phyloP scores from a whole-genome alignment of 2,329 filamentous ascomycete genomes.

The Phialophora expanda region DNA sequence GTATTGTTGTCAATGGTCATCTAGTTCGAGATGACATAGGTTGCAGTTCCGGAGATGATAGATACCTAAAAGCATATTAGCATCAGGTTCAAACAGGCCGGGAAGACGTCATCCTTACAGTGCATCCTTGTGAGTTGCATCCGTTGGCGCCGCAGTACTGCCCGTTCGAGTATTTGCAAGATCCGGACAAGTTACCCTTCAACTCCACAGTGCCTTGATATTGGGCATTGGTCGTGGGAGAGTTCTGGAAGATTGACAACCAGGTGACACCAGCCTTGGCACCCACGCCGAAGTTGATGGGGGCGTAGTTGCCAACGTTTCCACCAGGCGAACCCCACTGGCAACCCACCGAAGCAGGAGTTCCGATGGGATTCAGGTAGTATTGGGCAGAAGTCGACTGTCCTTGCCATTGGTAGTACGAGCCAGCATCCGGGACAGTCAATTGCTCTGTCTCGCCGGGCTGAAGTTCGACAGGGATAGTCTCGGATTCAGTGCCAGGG shows the following conservation, averaged over 20 bases:
- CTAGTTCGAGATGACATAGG: constrained; percentile 51
- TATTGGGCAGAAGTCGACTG: constrained; percentile 86
- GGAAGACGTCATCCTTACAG: constrained; percentile 64
- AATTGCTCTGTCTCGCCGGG: constrained; percentile 67
- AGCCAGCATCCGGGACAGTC: constrained; percentile 73
- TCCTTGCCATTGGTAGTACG: constrained; percentile 79
- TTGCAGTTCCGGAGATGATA: constrained; percentile 56
- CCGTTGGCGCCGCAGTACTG: constrained; percentile 61
- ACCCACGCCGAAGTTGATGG: constrained; percentile 83
- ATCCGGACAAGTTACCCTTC: constrained; percentile 65
- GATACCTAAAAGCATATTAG: constrained; percentile 49
- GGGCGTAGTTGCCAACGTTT: constrained; percentile 79
- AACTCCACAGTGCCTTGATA: constrained; percentile 84
- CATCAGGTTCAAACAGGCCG: constrained; percentile 1
- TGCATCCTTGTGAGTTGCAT: constrained; percentile 71
- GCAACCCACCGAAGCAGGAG: constrained; percentile 71
- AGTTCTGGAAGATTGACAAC: constrained; percentile 84
- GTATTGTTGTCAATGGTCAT: constrained; percentile 8
- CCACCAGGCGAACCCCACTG: constrained; percentile 70
- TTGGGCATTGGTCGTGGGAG: constrained; percentile 70
- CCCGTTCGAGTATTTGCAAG: constrained; percentile 71
- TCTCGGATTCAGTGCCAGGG: constrained; percentile 83
- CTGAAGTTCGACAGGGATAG: constrained; percentile 71
- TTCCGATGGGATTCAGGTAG: constrained; percentile 88
- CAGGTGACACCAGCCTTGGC: constrained; percentile 69